Evolutionary conservation across 73 alveolate species (phyloP), one percentile per base, ranked within the genome.

Genomic region (Strombidium stylifer): DNA sequence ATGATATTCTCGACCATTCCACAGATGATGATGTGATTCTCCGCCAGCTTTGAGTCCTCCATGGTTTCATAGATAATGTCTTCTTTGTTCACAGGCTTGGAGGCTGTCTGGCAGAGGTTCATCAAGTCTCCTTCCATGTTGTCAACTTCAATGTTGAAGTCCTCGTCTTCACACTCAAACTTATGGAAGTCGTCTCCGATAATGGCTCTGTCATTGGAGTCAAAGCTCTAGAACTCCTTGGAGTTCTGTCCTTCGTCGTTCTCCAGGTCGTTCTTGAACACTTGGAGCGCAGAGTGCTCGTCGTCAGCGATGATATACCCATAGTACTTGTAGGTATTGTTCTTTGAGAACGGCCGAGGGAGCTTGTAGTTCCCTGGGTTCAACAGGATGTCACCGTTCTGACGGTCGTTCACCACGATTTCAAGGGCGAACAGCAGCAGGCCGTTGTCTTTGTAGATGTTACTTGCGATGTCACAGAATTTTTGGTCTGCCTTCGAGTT

Each of bases 1-100:
- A 85, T 81, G 64, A 94, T 84, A 75, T 91, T 94, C 54, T 92
- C 96, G 26, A 93, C 95, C 26, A 88, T 73, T 16, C 99, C 99
- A 62, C 99, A 94, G 7, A 94, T 89, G 5, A 94, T 84, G 32
- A 94, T 92, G 67, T 94, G 99, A 52, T 93, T 90, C 80, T 94
- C 82, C 18, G 96, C 93, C 35, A 91, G 83, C 64, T 88, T 91
- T 44, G 88, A 81, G 58, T 91, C 88, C 57, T 87, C 81, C 12
- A 94, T 81, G n/a, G 97, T 90, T 35, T 86, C 61, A 68, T 87
- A 94, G 45, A 82, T 85, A 3, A 93, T 93, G 85, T 94, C 96
- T 37, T 87, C 92, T 44, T 85, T 81, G 23, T 64, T 56, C 6
- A 94, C 93, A 45, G 75, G 89, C 14, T 84, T 89, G 36, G 93